Evolutionary conservation across 2,329 filamentous ascomycete species (phyloP), one percentile per base, ranked within the genome.

Genomic region (Venturiaceae sp.): DNA sequence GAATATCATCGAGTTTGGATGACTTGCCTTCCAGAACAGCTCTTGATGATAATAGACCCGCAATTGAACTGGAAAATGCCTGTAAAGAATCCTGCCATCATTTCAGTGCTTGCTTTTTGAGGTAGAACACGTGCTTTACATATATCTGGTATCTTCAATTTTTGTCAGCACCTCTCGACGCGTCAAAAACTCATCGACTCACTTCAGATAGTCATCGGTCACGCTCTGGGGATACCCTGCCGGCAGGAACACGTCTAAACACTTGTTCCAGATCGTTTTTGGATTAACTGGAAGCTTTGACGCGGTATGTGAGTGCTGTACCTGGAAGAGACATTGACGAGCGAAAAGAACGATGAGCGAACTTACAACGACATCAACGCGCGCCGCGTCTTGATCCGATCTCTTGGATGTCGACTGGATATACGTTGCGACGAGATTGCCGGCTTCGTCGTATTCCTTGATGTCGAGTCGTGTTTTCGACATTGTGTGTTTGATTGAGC

Each of bases 221-320:
- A 96, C 92, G 53, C 86, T 94, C 64, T 91, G 83, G 0, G 91
- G 92, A 71, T 87, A 96, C n/a, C 91, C 91, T 1, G 88, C 85
- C 0, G 92, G 92, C 1, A 96, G 79, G 68, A 96, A 95, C 30
- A 92, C 82, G 64, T 90, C 85, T 44, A 91, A 69, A 1, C 83
- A 62, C 58, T 63, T 69, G 64, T 72, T 72, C 63, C 68, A 68
- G 59, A 67, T 62, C 21, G 61, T 36, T 55, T 66, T 67, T 53
- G 30, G n/a, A 14, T 33, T 54, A 36, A 13, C n/a, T 13, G 52
- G 30, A 23, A 37, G 52, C 52, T 53, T 16, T 3, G 19, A 53
- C 52, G 23, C 9, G 21, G 23, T 19, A 5, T 36, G 8, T 50
- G 16, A 50, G 44, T 50, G 13, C 3, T 50, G 44, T 28, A 26